Evolutionary conservation across 177 flowering plant species (phyloP).

Genomic region (Tripterygium wilfordii): DNA sequence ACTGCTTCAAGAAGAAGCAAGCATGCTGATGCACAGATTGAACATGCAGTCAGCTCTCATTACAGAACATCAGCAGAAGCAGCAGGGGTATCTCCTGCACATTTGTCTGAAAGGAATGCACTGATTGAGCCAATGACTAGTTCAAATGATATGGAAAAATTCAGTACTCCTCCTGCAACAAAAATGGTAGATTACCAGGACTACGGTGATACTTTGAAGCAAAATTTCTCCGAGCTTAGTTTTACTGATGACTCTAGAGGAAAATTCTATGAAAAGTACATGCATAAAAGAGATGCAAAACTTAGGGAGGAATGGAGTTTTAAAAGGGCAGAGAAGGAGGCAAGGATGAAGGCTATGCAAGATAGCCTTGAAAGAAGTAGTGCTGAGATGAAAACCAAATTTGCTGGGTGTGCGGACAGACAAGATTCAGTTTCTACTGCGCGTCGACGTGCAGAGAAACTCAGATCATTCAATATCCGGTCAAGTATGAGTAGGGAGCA

Average conservation of each 20-base stretch:
- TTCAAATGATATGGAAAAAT: constrained; percentile 24
- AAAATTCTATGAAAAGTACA: constrained; percentile 69
- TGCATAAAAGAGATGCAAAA: constrained; percentile 87
- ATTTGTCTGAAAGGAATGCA: constrained; percentile 19
- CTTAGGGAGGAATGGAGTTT: constrained; percentile 76
- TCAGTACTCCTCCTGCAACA: constrained; percentile 25
- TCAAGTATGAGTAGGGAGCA: constrained; percentile 43
- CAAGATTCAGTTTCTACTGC: constrained; percentile 44
- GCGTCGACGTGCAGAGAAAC: constrained; percentile 64
- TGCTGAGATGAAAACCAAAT: constrained; percentile 72
- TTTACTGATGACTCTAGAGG: constrained; percentile 67
- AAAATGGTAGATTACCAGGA: constrained; percentile 31
- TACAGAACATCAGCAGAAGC: constrained; percentile 22
- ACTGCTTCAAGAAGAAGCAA: constrained; percentile 49
- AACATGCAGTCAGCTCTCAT: constrained; percentile 23
- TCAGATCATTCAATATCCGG: constrained; percentile 50
- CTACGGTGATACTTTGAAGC: constrained; percentile 22
- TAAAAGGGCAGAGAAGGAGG: constrained; percentile 77
- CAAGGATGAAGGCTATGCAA: constrained; percentile 82
- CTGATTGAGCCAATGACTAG: constrained; percentile 24
- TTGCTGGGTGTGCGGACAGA: constrained; percentile 48
- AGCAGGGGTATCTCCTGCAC: constrained; percentile 27
- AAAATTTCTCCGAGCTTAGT: constrained; percentile 38
- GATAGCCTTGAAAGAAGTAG: constrained; percentile 76
- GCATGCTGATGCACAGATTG: constrained; percentile 34